These are phyloP conservation scores for Sporobolomyces phaffii DNA, from an alignment of 768 basidiomycete genomes.

Conservation along the genomic window DNA sequence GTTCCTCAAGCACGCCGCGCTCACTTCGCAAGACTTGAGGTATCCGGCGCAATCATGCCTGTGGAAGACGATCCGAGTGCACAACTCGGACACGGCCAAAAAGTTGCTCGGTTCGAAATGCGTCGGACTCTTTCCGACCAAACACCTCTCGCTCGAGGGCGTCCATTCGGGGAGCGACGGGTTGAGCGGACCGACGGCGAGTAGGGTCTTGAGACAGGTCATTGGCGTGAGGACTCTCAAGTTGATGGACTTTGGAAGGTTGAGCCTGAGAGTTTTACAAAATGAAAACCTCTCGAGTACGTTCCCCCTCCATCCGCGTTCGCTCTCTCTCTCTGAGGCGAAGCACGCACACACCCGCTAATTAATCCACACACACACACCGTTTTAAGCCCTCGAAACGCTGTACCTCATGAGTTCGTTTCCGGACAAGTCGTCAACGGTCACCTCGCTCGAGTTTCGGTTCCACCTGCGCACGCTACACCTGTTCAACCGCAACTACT, in stretches of 20 bases:
- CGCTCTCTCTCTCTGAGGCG: too few relatives aligned
- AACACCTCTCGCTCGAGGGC: conserved; percentile 10
- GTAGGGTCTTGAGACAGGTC: conserved; percentile 17
- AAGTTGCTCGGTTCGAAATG: neutral
- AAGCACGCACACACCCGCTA: too few relatives aligned
- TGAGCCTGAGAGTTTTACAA: conserved; percentile 15
- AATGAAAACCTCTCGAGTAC: conserved; percentile 20
- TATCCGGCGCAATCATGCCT: conserved; percentile 14
- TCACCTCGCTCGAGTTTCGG: conserved; percentile 5
- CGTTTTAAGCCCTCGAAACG: neutral
- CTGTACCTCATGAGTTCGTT: conserved; percentile 20
- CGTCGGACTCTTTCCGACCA: neutral
- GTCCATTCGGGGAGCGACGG: conserved; percentile 20
- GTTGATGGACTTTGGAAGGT: conserved; percentile 28
- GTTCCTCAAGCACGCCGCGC: neutral
- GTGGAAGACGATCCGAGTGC: conserved; percentile 3
- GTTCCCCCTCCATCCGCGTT: neutral
- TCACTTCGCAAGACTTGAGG: conserved; percentile 3
- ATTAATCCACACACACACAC: too few relatives aligned
- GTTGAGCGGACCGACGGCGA: conserved; percentile 13
- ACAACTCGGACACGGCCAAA: neutral
- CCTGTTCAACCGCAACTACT: conserved; percentile 24
- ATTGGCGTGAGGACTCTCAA: neutral
- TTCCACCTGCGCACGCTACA: conserved; percentile 21
- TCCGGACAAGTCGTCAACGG: conserved; percentile 14